These are phyloP conservation scores for Magnaporthiopsis poae DNA, from an alignment of 2,329 filamentous ascomycete species.

Conservation along the genomic window DNA sequence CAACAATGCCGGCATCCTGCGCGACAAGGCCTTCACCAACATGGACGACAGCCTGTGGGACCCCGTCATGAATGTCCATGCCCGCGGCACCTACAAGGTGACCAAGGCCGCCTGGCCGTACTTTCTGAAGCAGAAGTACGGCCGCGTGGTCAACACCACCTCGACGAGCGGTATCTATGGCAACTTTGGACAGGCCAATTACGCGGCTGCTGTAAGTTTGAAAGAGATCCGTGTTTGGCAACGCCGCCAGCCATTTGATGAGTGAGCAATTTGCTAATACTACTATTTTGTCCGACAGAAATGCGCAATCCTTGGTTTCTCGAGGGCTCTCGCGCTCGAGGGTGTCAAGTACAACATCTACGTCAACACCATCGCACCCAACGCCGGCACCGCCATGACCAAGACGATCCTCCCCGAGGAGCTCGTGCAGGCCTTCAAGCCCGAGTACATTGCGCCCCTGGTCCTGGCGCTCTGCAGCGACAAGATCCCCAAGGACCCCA, in stretches of 20 bases:
- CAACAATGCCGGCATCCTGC: conserved; percentile 96
- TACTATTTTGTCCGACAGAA: conserved; percentile 40
- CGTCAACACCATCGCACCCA: conserved; percentile 96
- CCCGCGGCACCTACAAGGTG: conserved; percentile 89
- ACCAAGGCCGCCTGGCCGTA: conserved; percentile 97
- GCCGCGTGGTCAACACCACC: conserved; percentile 90
- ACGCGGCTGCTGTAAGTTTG: conserved; percentile 67
- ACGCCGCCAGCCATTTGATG: too few species aligned
- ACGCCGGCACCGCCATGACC: conserved; percentile 93
- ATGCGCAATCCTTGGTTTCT: conserved; percentile 89
- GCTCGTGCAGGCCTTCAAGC: conserved; percentile 97
- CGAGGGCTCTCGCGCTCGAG: conserved; percentile 82
- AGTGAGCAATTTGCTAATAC: conserved; percentile 17
- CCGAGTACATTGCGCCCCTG: conserved; percentile 90
- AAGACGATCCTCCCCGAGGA: conserved; percentile 89
- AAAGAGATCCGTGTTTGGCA: neutral
- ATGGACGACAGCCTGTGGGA: conserved; percentile 95
- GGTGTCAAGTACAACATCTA: conserved; percentile 96
- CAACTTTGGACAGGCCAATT: conserved; percentile 98
- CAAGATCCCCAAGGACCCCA: conserved; percentile 72
- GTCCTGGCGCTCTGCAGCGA: conserved; percentile 79
- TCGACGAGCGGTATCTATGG: conserved; percentile 96
- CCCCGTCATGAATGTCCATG: conserved; percentile 81
- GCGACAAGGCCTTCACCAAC: conserved; percentile 95
- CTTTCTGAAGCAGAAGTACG: conserved; percentile 97